These are phyloP conservation scores for Carex arenaria DNA, from an alignment of 202 grass and related monocot genomes.

Conservation along the genomic window DNA sequence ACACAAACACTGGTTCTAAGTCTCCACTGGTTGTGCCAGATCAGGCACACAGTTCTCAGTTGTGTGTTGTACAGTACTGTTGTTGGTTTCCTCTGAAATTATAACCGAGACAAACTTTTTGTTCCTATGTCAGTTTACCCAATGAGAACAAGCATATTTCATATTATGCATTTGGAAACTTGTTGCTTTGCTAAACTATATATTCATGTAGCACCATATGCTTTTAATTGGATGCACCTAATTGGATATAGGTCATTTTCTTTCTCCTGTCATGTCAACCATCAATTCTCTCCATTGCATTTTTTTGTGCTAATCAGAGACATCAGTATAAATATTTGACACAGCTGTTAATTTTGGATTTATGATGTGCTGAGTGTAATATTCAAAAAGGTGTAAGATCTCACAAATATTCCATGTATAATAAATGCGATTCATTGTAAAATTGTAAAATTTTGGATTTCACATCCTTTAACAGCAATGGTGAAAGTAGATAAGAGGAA, in stretches of 20 bases:
- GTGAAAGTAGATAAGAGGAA: too few relatives aligned
- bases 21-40: conserved; percentile 1
- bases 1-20: background rate
- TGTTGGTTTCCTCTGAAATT: background rate
- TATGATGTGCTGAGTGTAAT: background rate
- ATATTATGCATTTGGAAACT: background rate
- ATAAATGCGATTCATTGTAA: background rate
- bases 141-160: background rate
- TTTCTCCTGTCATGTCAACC: background rate
- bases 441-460: background rate
- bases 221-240: background rate
- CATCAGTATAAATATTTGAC: background rate
- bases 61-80: background rate
- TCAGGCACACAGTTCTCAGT: background rate
- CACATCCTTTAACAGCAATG: background rate
- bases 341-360: background rate
- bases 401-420: background rate
- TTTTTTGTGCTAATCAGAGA: background rate
- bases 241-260: background rate
- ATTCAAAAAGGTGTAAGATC: background rate
- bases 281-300: background rate
- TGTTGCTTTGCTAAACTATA: background rate
- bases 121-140: background rate
- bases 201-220: background rate
- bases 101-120: background rate